phyloP scores from a whole-genome alignment of 352 stramenopile genomes.

The Globisporangium spinosum region DNA sequence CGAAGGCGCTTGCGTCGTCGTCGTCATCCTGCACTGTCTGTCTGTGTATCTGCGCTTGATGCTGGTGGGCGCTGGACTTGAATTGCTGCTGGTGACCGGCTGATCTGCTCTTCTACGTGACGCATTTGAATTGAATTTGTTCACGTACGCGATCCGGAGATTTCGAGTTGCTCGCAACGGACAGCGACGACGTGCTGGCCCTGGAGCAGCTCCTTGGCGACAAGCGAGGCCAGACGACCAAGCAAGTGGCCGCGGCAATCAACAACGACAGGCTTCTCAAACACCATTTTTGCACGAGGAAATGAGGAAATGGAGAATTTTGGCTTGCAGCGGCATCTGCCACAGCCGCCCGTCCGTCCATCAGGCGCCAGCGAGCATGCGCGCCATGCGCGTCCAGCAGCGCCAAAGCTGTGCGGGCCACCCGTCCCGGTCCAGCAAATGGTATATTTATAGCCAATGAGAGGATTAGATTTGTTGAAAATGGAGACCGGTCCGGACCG shows the following conservation, averaged over 20 bases:
- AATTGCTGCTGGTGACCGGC: background rate
- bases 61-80: background rate
- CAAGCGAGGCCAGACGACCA: conserved; percentile 96
- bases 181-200: conserved; percentile 98
- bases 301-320: conserved; percentile 69
- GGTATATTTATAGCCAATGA: conserved; percentile 13
- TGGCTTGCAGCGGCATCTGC: background rate
- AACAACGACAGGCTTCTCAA: conserved; percentile 96
- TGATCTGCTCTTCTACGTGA: background rate
- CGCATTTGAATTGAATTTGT: background rate
- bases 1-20: background rate
- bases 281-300: conserved; percentile 81
- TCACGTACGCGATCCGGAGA: conserved; percentile 95
- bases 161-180: conserved; percentile 97
- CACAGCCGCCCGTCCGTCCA: too few relatives aligned
- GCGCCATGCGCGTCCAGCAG: background rate
- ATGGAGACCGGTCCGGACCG: conserved; percentile 6
- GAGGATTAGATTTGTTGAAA: background rate
- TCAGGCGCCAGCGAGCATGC: background rate
- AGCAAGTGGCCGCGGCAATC: conserved; percentile 98
- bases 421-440: background rate
- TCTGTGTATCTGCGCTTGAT: background rate
- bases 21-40: background rate
- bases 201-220: conserved; percentile 99
- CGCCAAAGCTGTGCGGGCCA: conserved; percentile 9